These are phyloP conservation scores for Fusarium tanahbumbuense DNA, from an alignment of 2,329 filamentous ascomycete species.

Conservation along the genomic window DNA sequence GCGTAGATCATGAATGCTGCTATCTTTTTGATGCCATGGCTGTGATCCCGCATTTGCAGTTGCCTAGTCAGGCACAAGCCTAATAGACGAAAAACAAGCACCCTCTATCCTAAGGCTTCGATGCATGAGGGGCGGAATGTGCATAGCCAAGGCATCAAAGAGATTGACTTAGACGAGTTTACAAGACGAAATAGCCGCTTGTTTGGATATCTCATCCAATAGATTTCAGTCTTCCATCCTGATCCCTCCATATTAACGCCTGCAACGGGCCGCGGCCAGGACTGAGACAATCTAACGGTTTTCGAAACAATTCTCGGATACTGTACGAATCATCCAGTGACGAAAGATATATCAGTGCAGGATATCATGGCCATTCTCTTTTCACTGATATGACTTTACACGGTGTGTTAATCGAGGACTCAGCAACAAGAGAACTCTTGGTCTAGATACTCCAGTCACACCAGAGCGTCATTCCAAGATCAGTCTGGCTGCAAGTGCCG, in stretches of 20 bases:
- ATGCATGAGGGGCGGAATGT: neutral
- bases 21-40: too few species aligned
- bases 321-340: neutral
- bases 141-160: neutral
- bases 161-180: neutral
- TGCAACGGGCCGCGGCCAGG: constrained; percentile 30
- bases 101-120: neutral
- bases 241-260: neutral
- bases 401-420: neutral
- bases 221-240: neutral
- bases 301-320: neutral
- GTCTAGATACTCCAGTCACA: neutral
- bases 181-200: constrained; percentile 9
- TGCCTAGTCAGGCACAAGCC: neutral
- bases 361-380: neutral
- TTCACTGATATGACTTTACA: neutral
- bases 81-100: neutral
- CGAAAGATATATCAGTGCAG: neutral
- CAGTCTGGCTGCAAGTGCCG: constrained; percentile 24
- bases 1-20: too few species aligned
- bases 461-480: constrained; percentile 21
- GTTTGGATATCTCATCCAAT: constrained; percentile 10
- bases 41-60: neutral
- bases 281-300: constrained; percentile 17
- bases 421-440: neutral